These are phyloP conservation scores for Chlorella vulgaris DNA, from an alignment of 139 green algal genomes.

Conservation along the genomic window DNA sequence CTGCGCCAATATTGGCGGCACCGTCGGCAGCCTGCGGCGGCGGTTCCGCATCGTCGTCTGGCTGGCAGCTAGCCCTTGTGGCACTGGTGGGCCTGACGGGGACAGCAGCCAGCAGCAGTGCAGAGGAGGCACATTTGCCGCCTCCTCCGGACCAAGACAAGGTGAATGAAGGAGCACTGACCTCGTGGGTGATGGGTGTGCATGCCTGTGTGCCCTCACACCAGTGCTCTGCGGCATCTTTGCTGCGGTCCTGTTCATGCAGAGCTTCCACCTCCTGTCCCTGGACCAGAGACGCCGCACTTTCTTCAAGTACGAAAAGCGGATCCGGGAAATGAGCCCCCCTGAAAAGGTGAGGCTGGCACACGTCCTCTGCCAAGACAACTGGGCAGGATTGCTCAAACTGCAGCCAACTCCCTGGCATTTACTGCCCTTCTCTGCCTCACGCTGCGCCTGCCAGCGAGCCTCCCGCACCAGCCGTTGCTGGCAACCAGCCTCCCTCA, in stretches of 20 bases:
- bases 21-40: not conserved
- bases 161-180: not conserved
- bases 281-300: slow-evolving; percentile 53
- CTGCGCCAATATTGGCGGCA: not conserved
- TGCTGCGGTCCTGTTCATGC: not conserved
- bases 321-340: slow-evolving; percentile 71
- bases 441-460: too few relatives aligned
- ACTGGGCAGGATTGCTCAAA: not conserved
- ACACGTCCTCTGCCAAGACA: not conserved
- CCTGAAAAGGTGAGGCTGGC: slow-evolving; percentile 65
- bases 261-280: slow-evolving; percentile 43
- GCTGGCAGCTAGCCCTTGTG: slow-evolving; percentile 24
- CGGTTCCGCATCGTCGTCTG: not conserved
- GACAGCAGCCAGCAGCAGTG: not conserved
- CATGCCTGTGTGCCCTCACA: not conserved
- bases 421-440: too few relatives aligned
- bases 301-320: slow-evolving; percentile 85
- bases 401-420: not conserved
- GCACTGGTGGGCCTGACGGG: slow-evolving; percentile 1
- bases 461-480: too few relatives aligned
- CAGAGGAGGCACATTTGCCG: not conserved
- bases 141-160: slow-evolving; percentile 10
- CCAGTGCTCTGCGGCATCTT: not conserved
- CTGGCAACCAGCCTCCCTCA: too few relatives aligned
- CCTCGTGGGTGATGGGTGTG: not conserved